Conservation (phyloP, 202 grass and related monocot genomes). For the Setaria viridis region DNA sequence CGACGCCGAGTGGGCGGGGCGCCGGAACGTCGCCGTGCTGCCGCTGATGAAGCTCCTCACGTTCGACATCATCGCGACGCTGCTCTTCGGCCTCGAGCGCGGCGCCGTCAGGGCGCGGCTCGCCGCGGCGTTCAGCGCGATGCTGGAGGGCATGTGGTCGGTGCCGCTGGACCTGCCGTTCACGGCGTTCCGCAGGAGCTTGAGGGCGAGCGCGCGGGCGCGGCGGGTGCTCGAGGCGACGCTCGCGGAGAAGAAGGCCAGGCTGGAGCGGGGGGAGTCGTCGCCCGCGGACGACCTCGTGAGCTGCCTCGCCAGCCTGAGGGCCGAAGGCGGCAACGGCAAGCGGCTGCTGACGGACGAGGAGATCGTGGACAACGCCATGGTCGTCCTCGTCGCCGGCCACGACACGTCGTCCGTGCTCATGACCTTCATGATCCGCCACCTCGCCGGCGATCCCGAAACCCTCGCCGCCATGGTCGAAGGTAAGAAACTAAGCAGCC, state of each 20-base stretch:
- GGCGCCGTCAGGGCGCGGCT: conserved; percentile 28
- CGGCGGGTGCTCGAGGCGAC: conserved; percentile 7
- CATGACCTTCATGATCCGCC: conserved; percentile 62
- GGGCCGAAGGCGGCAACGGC: background rate
- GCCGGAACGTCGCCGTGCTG: conserved; percentile 27
- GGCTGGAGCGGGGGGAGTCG: conserved; percentile 30
- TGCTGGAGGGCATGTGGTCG: conserved; percentile 47
- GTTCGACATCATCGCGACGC: conserved; percentile 49
- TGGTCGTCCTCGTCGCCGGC: conserved; percentile 34
- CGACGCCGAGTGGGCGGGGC: conserved; percentile 33
- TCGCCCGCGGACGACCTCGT: conserved; percentile 45
- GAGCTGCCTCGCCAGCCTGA: conserved; percentile 46
- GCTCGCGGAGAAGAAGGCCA: conserved; percentile 36
- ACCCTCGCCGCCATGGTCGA: conserved; percentile 45
- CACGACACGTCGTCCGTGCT: conserved; percentile 64
- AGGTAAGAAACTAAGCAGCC: conserved; percentile 35
- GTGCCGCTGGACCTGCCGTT: conserved; percentile 55
- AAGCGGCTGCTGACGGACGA: conserved; percentile 45
- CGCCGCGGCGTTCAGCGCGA: conserved; percentile 31
- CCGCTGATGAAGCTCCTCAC: conserved; percentile 51
- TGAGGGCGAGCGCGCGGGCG: conserved; percentile 41
- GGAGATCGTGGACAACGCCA: conserved; percentile 54
- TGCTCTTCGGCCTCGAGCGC: conserved; percentile 51
- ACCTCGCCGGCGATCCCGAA: conserved; percentile 46
- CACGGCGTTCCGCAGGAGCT: conserved; percentile 44